Evolutionary conservation across 1,139 yeast species (phyloP).

Genomic region (Yamadazyma oceani): DNA sequence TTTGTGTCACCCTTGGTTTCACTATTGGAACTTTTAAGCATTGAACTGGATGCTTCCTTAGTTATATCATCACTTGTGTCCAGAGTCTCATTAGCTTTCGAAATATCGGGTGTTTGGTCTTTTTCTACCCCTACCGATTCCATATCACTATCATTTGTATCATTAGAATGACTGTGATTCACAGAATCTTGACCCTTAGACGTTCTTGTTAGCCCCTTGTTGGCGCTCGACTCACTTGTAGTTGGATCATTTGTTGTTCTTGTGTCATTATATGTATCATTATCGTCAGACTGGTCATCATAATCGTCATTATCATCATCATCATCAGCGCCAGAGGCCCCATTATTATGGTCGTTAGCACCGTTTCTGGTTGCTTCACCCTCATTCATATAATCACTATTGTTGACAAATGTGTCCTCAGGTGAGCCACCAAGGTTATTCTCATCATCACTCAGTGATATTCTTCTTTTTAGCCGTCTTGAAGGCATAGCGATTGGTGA

Average conservation of each 20-base stretch:
- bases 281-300: neutral
- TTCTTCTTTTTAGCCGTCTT: constrained; percentile 14
- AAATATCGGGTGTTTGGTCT: constrained; percentile 10
- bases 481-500: constrained; percentile 5
- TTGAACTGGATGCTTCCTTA: constrained; percentile 7
- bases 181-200: no score
- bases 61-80: constrained; percentile 17
- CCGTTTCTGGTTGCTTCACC: neutral
- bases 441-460: constrained; percentile 17
- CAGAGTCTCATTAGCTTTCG: constrained; percentile 17
- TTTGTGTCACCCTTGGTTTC: constrained; percentile 23
- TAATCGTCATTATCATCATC: neutral
- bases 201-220: no score
- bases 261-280: neutral
- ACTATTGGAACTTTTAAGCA: constrained; percentile 2
- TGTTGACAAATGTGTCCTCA: constrained; percentile 35
- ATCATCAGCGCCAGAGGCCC: neutral
- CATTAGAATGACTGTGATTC: no score
- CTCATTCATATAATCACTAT: constrained; percentile 32
- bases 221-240: no score
- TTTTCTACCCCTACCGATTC: constrained; percentile 7
- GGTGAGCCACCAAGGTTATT: constrained; percentile 12
- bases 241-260: no score
- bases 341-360: neutral
- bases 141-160: constrained; percentile 4